Evolutionary conservation across 2,329 filamentous ascomycete species (phyloP).

Genomic region (Ascochyta clinopodiicola): DNA sequence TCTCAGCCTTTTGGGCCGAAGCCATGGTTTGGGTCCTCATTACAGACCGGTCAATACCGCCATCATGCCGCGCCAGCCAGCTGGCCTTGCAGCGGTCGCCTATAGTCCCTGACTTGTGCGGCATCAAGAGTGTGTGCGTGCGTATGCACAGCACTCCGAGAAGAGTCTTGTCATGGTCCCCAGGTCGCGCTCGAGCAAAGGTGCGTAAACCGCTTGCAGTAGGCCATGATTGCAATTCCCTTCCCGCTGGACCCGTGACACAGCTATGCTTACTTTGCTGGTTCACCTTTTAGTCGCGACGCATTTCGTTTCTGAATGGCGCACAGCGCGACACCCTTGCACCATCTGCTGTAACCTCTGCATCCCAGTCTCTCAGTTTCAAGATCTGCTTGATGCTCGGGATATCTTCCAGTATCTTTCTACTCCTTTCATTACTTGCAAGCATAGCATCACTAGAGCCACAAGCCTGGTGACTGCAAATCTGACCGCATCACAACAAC

Average conservation of each 20-base stretch:
- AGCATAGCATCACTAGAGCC: too few relatives aligned
- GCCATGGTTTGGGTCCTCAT: slow-evolving; percentile 4
- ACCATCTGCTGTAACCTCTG: background rate
- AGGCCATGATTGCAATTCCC: background rate
- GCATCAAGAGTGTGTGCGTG: background rate
- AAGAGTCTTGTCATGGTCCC: background rate
- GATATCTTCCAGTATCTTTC: too few relatives aligned
- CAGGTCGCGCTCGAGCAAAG: background rate
- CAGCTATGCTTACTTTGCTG: background rate
- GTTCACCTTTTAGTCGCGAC: slow-evolving; percentile 1
- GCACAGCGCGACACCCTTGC: slow-evolving; percentile 3
- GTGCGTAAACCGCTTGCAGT: background rate
- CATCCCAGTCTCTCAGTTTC: background rate
- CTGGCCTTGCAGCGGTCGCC: background rate
- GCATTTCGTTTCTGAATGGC: slow-evolving; percentile 3
- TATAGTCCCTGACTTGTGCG: background rate
- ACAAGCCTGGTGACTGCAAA: too few relatives aligned
- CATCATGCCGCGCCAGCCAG: background rate
- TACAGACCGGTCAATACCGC: background rate
- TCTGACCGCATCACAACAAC: too few relatives aligned
- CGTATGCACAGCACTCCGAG: background rate
- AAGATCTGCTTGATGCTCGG: too few relatives aligned
- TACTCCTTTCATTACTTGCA: too few relatives aligned
- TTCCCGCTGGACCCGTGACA: background rate
- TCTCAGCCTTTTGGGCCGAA: slow-evolving; percentile 8